These are phyloP conservation scores for Niebla homalea DNA, from an alignment of 495 filamentous ascomycete species.

Conservation along the genomic window DNA sequence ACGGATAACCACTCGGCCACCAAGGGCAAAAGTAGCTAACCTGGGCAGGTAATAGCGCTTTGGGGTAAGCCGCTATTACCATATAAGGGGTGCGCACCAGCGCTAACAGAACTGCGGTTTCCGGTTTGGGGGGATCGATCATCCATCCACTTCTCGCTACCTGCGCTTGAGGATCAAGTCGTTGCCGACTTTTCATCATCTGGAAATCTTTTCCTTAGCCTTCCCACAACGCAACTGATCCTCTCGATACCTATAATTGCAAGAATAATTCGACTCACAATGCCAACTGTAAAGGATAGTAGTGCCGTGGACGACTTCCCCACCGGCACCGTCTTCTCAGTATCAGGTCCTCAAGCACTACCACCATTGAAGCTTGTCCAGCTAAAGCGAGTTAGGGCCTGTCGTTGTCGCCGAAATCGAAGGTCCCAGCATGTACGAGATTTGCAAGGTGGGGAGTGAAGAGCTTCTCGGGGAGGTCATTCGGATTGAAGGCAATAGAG, in stretches of 20 bases:
- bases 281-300: slow-evolving; percentile 7
- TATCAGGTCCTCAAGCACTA: slow-evolving; percentile 48
- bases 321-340: slow-evolving; percentile 61
- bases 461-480: slow-evolving; percentile 92
- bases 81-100: too few species aligned
- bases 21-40: too few species aligned
- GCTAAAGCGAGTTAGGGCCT: slow-evolving; percentile 42
- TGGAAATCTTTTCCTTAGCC: too few species aligned
- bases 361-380: slow-evolving; percentile 15
- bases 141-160: too few species aligned
- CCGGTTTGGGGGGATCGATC: too few species aligned
- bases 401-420: slow-evolving; percentile 97
- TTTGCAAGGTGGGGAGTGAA: slow-evolving; percentile 84
- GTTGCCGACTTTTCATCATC: too few species aligned
- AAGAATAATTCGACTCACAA: not conserved
- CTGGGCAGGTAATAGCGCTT: too few species aligned
- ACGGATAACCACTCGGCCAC: too few species aligned
- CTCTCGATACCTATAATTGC: slow-evolving; percentile 1
- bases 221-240: too few species aligned
- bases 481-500: slow-evolving; percentile 87
- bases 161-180: too few species aligned
- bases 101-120: too few species aligned
- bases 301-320: not conserved
- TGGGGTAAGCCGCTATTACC: too few species aligned
- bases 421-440: slow-evolving; percentile 67